Conservation (phyloP, 805 yeast species). For the Nakazawaea peltata region DNA sequence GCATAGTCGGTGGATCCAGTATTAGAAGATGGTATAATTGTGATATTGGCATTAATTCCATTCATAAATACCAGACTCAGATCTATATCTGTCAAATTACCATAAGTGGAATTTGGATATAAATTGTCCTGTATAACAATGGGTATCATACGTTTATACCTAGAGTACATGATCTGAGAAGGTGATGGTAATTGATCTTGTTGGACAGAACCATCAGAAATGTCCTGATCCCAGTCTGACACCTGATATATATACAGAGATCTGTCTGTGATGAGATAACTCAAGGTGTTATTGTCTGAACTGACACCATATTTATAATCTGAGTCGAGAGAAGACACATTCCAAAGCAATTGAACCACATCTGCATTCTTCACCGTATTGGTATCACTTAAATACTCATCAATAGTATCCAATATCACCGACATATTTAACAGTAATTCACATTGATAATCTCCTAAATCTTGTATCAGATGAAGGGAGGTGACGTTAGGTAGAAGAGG, state of each 20-base stretch:
- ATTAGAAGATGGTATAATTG: too few species aligned
- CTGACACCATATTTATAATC: conserved; percentile 9
- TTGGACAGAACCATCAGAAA: conserved; percentile 12
- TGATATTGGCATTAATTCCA: conserved; percentile 5
- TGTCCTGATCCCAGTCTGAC: conserved; percentile 15
- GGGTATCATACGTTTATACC: conserved; percentile 27
- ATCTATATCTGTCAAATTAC: conserved; percentile 10
- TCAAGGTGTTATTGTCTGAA: conserved; percentile 15
- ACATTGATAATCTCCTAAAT: conserved; percentile 13
- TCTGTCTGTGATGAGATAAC: conserved; percentile 13
- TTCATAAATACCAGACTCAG: conserved; percentile 1
- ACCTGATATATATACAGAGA: conserved; percentile 22
- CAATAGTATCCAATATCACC: conserved; percentile 20
- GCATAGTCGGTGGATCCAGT: too few species aligned
- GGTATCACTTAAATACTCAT: conserved; percentile 28
- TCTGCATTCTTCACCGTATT: conserved; percentile 40
- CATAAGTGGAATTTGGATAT: conserved; percentile 21
- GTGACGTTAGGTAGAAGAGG: conserved; percentile 24
- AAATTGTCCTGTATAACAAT: conserved; percentile 24
- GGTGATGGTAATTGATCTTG: conserved; percentile 28
- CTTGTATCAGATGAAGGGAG: conserved; percentile 3
- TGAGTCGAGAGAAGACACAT: conserved; percentile 20
- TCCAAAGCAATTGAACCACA: conserved; percentile 31
- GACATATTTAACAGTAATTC: conserved; percentile 18
- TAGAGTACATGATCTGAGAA: conserved; percentile 24